Evolutionary conservation across 805 yeast genomes (phyloP), one percentile per base, ranked within the genome.

Genomic region (Candida argentea): DNA sequence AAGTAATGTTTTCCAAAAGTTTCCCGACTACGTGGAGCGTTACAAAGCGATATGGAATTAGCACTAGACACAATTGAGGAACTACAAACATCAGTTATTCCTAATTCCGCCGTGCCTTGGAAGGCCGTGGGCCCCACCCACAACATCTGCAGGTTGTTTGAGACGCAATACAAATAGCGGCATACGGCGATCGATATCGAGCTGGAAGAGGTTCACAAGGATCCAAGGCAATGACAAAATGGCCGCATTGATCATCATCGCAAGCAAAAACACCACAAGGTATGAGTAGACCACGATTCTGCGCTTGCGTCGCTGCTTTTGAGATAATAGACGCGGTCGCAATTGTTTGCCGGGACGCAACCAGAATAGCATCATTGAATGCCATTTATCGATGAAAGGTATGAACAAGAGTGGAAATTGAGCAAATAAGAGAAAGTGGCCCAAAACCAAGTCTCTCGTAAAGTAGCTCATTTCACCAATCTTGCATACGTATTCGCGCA

Each of bases 321-420:
- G 50, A 2, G 71, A 54, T 5, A 68, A 50, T 2, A 69, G 52
- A 14, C 61, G 61, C 3, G 70, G 65, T 6, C 71, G 55, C 2
- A 71, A 44, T 39, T 71, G 76, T 22, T 57, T 53, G 4, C 59
- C 57, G 2, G 83, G 82, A 30, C 61, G 67, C 32, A 78, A 52
- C 89, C 89, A 80, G 39, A 79, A 67, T 20, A 80, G 54, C 44
- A 74, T 56, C 55, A 72, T 55, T 2, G 85, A 70, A 42, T 80
- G 91, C 68, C 76, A 67, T 26, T 64, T 65, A 42, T 77, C 80
- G 25, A 75, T 63, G 38, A 63, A 75, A 0, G 87, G 87, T 22
- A 76, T 53, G 20, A 77, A 57, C 20, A 78, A 48, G 10, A 79
- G 35, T 2, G 86, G 86, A 6, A 75, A 50, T 38, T 77, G 83